Evolutionary conservation across 257 asterid species (phyloP).

Genomic region (Salvia rosmarinus): DNA sequence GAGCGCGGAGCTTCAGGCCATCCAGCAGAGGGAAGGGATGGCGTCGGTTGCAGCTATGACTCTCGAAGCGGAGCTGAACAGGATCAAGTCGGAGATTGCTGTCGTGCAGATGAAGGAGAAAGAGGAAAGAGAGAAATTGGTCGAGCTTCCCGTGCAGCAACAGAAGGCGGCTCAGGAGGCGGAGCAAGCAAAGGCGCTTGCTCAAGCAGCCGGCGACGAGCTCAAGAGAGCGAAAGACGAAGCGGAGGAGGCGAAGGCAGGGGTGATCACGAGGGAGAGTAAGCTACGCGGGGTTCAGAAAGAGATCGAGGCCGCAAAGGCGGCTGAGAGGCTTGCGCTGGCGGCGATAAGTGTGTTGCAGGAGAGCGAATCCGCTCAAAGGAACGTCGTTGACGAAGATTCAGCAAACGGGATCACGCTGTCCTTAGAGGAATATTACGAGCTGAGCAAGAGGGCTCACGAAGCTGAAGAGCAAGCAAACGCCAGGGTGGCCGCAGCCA

Average conservation of each 20-base stretch:
- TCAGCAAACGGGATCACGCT: slow-evolving; percentile 56
- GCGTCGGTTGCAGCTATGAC: slow-evolving; percentile 62
- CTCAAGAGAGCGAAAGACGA: slow-evolving; percentile 64
- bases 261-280: slow-evolving; percentile 53
- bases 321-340: slow-evolving; percentile 76
- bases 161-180: slow-evolving; percentile 75
- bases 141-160: slow-evolving; percentile 65
- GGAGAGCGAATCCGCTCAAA: slow-evolving; percentile 59
- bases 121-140: slow-evolving; percentile 65
- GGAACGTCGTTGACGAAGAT: slow-evolving; percentile 36
- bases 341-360: slow-evolving; percentile 76
- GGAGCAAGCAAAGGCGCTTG: slow-evolving; percentile 57
- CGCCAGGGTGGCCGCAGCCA: slow-evolving; percentile 55
- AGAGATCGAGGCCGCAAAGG: slow-evolving; percentile 87
- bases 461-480: slow-evolving; percentile 88
- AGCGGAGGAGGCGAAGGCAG: slow-evolving; percentile 67
- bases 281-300: slow-evolving; percentile 61
- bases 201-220: slow-evolving; percentile 51
- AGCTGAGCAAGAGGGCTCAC: slow-evolving; percentile 82
- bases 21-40: slow-evolving; percentile 68
- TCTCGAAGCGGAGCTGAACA: slow-evolving; percentile 64
- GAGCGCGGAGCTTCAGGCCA: slow-evolving; percentile 44
- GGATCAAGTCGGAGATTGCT: slow-evolving; percentile 54
- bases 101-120: slow-evolving; percentile 58
- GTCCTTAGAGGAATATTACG: slow-evolving; percentile 77